Conservation (phyloP, 2,329 filamentous ascomycete genomes). For the Epichloe elymi region DNA sequence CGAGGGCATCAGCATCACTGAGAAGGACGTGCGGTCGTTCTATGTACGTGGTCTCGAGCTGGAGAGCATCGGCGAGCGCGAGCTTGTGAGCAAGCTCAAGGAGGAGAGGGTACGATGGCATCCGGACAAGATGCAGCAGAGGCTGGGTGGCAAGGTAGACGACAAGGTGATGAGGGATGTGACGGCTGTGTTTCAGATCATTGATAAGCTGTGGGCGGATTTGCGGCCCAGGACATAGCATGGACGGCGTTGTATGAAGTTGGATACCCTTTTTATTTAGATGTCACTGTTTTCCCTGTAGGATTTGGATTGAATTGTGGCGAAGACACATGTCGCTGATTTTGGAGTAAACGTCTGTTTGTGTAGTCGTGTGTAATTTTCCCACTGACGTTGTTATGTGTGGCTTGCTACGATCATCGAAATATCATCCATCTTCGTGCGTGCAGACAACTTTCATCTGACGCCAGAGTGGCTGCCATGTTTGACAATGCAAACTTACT, state of each 20-base stretch:
- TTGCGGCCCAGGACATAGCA: slow-evolving; percentile 19
- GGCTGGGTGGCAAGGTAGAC: slow-evolving; percentile 61
- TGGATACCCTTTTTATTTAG: neutral
- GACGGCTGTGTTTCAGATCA: slow-evolving; percentile 81
- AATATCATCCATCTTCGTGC: too few relatives aligned
- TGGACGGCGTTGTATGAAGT: neutral
- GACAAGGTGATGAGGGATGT: slow-evolving; percentile 61
- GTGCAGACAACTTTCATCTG: too few relatives aligned
- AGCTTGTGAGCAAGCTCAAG: slow-evolving; percentile 48
- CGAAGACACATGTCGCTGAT: too few relatives aligned
- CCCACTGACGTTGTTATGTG: too few relatives aligned
- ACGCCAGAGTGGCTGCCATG: too few relatives aligned
- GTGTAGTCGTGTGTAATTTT: too few relatives aligned
- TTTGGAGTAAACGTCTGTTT: too few relatives aligned
- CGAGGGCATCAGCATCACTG: slow-evolving; percentile 29
- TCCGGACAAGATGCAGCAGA: slow-evolving; percentile 93
- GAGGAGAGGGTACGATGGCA: slow-evolving; percentile 88
- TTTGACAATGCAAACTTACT: too few relatives aligned
- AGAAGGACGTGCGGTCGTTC: slow-evolving; percentile 54
- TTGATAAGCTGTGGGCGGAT: slow-evolving; percentile 71
- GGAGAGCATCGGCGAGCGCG: slow-evolving; percentile 30
- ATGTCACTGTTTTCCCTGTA: neutral
- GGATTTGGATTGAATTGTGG: too few relatives aligned
- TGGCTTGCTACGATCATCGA: too few relatives aligned
- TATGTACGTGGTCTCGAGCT: slow-evolving; percentile 38